These are phyloP conservation scores for Pleomassaria siparia DNA, from an alignment of 2,329 filamentous ascomycete genomes.

Conservation along the genomic window DNA sequence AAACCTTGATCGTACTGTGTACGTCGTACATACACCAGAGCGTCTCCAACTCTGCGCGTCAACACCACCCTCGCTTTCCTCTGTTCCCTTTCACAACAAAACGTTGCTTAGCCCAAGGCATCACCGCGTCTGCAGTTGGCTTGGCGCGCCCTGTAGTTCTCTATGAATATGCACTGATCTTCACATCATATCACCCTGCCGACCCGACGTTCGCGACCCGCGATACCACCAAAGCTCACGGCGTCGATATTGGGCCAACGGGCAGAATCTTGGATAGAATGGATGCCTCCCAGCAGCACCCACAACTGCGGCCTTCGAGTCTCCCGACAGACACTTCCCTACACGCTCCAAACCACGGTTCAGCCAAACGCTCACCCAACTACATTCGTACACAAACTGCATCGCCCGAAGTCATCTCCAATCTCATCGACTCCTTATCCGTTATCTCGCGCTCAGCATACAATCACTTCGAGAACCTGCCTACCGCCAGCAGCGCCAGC, in stretches of 20 bases:
- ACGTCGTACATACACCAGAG: neutral
- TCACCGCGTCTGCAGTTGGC: conserved; percentile 2
- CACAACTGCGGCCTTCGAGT: conserved; percentile 19
- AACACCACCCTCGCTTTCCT: neutral
- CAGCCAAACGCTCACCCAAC: conserved; percentile 35
- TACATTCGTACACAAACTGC: conserved; percentile 43
- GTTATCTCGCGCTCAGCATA: conserved; percentile 64
- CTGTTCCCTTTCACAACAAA: neutral
- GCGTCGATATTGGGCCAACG: conserved; percentile 7
- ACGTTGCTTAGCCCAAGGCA: neutral
- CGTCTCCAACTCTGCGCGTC: neutral
- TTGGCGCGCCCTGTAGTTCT: conserved; percentile 5
- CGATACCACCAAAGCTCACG: conserved; percentile 2
- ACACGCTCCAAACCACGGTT: conserved; percentile 19
- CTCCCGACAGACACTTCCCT: conserved; percentile 16
- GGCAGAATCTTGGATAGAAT: conserved; percentile 28
- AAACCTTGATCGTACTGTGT: no score
- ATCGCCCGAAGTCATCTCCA: conserved; percentile 69
- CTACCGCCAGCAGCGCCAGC: conserved; percentile 33
- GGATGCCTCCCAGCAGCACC: conserved; percentile 20
- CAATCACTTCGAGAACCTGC: conserved; percentile 66
- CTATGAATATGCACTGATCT: conserved; percentile 21
- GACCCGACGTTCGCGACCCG: conserved; percentile 7
- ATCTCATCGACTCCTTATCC: conserved; percentile 63
- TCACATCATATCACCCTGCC: conserved; percentile 11